Evolutionary conservation across 2,329 filamentous ascomycete species (phyloP), one percentile per base, ranked within the genome.

Genomic region (Biscogniauxia sp.): DNA sequence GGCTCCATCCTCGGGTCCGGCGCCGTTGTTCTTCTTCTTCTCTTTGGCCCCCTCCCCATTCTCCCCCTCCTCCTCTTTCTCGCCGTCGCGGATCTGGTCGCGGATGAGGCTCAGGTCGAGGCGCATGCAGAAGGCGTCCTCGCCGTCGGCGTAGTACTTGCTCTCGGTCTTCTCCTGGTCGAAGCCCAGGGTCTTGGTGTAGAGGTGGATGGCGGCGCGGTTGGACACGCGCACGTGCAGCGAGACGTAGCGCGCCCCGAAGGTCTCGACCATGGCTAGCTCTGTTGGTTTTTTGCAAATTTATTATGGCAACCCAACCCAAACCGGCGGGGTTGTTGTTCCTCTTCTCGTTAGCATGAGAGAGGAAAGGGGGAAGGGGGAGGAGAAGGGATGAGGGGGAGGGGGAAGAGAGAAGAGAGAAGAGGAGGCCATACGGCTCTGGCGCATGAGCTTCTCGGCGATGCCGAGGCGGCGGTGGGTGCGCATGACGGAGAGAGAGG

Each of bases 131-230:
- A 88, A 97, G 45, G 95, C 95, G 79, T 99, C 92, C 80, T 99
- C 95, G 62, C 94, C 94, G 76, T 99, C 95, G 60, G 95, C 95
- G 75, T 99, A 99, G 84, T 97, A 97, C 79, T 93, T 95, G 54
- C 84, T 75, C 78, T 96, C 92, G 11, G 89, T 87, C 80, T 93
- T 95, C 66, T 95, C 92, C 68, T 91, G 90, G 73, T 88, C 85
- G 82, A 97, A 98, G 58, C 92, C 89, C 0, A 97, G 86, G 0
- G 93, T 97, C 74, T 96, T 90, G 70, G 92, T 88, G 84, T 99
- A 99, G 20, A 99, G 85, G 70, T 91, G 91, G 64, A 97, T 86
- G 25, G 95, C 95, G 6, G 95, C 95, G 63, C 86, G 85, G 82
- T 99, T 99, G 77, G 91, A 95, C 57, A 97, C 87, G 72, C 95